Base-by-base conservation (phyloP, 768 basidiomycete genomes). In the Candolleomyces aberdarensis region DNA sequence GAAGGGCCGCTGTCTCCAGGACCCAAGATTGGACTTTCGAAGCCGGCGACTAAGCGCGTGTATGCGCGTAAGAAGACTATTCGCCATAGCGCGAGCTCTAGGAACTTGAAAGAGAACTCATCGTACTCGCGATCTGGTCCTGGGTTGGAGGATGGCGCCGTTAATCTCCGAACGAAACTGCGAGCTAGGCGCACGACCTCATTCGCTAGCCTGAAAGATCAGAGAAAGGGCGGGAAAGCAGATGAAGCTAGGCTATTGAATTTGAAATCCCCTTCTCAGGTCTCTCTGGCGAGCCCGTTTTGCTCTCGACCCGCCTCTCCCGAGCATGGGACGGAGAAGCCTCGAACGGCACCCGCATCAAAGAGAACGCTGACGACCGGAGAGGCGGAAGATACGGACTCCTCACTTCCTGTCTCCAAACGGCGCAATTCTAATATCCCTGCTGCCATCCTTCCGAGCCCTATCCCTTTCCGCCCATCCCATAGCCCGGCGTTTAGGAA, bases 61-160 rank as follows among this genome's bases (percentile, higher is more conserved):
- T 56, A 56, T 43, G 40, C n/a, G 40, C 36, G 54, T 9, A 40
- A 29, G 20, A 56, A 26, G 19, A 6, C 39, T 20, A 17, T 43
- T 41, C 36, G 20, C 8, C 19, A 20, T 10, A 43, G 14, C 26
- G 32, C 40, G 3, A 56, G 54, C 54, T 56, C 54, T 3, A 40
- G 54, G 22, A 56, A 56, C n/a, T 20, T 56, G 19, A 56, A 56
- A 26, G 54, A 56, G 20, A 56, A 56, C 54, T 7, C 54, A 6
- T 56, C 41, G 1, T 19, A 56, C 19, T 43, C 39, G 5, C 31
- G 41, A 19, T 43, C 54, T 40, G 54, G 54, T n/a, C n/a, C 19
- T 43, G 40, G 40, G 20, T 17, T 39, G 36, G 39, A 40, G 19
- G 54, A 56, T 14, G n/a, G 15, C 40, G 36, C 13, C 7, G 15